A percentile compares a stretch with the other conserved stretches of the same genome.
phyloP scores from a whole-genome alignment of 208 protist genomes.

The Acanthamoeba royreba region DNA sequence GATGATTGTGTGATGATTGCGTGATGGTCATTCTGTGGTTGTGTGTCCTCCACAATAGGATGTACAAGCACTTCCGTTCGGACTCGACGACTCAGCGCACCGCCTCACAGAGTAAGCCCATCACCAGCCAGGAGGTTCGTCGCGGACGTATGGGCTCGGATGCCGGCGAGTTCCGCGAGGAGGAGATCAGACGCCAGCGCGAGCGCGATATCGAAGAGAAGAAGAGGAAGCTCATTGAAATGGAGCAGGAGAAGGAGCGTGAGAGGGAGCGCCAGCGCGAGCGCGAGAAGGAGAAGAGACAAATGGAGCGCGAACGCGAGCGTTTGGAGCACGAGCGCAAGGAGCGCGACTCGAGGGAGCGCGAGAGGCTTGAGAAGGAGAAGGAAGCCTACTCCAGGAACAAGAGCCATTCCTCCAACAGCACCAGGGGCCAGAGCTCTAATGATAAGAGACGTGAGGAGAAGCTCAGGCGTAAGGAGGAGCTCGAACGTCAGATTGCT shows the following conservation, averaged over 20 bases:
- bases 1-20: not conserved
- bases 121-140: not conserved
- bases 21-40: not conserved
- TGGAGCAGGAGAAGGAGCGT: not conserved
- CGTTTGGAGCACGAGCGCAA: not conserved
- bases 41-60: not conserved
- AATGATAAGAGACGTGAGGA: not conserved
- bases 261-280: not conserved
- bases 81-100: not conserved
- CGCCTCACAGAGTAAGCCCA: not conserved
- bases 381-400: not conserved
- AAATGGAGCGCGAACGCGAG: not conserved
- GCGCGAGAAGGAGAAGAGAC: not conserved
- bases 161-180: not conserved
- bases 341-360: not conserved
- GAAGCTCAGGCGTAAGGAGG: not conserved
- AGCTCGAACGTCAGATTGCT: not conserved
- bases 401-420: not conserved
- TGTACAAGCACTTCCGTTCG: not conserved
- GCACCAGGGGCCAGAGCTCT: not conserved
- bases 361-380: not conserved
- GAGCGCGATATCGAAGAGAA: not conserved
- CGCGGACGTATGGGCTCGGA: not conserved
- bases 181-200: not conserved
- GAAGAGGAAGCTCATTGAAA: not conserved